phyloP scores from a whole-genome alignment of 352 stramenopile genomes.

The Achlya hypogyna region DNA sequence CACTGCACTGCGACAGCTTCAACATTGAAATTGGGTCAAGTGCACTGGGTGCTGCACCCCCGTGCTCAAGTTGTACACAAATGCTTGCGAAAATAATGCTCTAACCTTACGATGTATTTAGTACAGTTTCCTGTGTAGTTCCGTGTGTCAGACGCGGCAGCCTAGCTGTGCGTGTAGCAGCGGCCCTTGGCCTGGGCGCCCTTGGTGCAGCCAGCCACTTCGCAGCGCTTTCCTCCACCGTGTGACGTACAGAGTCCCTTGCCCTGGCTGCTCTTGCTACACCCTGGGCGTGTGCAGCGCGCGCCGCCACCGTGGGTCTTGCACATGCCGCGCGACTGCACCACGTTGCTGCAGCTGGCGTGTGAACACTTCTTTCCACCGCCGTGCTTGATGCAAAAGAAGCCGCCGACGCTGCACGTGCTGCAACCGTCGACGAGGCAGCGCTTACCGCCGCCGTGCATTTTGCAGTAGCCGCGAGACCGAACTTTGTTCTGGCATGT shows the following conservation, averaged over 20 bases:
- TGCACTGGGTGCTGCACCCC: too few species aligned
- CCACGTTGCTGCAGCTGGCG: slow-evolving; percentile 69
- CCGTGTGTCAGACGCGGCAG: too few species aligned
- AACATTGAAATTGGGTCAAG: too few species aligned
- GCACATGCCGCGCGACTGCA: slow-evolving; percentile 70
- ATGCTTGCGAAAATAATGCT: too few species aligned
- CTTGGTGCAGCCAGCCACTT: slow-evolving; percentile 80
- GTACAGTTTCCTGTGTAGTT: too few species aligned
- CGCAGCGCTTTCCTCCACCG: slow-evolving; percentile 70
- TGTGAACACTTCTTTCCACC: slow-evolving; percentile 72
- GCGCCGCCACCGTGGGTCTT: slow-evolving; percentile 74
- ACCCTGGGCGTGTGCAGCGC: slow-evolving; percentile 68
- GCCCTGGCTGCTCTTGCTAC: slow-evolving; percentile 81
- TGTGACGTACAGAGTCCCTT: slow-evolving; percentile 74
- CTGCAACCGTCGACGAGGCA: slow-evolving; percentile 60
- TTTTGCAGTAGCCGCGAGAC: slow-evolving; percentile 71
- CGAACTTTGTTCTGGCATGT: slow-evolving; percentile 66
- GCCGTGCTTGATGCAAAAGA: slow-evolving; percentile 75
- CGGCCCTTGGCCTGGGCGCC: slow-evolving; percentile 67
- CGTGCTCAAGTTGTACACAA: too few species aligned
- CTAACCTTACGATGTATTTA: too few species aligned
- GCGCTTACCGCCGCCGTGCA: slow-evolving; percentile 59
- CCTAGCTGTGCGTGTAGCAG: slow-evolving; percentile 73
- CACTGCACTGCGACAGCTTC: too few species aligned
- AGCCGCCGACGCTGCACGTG: slow-evolving; percentile 66